These are phyloP conservation scores for Diaporthe humulicola DNA, from an alignment of 2,329 filamentous ascomycete genomes.

Conservation along the genomic window DNA sequence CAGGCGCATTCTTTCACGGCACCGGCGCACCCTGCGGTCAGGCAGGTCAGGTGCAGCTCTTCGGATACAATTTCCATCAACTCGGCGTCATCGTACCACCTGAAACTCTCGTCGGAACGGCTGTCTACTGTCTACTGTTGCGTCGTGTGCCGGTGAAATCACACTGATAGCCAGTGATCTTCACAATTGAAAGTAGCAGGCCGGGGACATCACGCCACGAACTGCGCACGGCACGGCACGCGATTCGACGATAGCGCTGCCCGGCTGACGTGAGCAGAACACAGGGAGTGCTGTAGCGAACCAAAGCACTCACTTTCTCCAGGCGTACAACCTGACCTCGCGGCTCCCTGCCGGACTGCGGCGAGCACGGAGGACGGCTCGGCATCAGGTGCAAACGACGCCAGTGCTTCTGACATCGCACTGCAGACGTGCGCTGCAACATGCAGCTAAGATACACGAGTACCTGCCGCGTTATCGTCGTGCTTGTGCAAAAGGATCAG, in stretches of 20 bases:
- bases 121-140: conserved; percentile 22
- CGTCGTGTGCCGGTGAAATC: background rate
- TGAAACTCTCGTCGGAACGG: conserved; percentile 24
- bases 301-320: background rate
- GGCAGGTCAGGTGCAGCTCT: background rate
- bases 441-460: conserved; percentile 35
- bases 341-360: conserved; percentile 4
- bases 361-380: conserved; percentile 30
- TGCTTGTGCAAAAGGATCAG: conserved; percentile 31
- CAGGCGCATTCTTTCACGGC: background rate
- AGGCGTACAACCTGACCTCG: conserved; percentile 24
- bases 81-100: conserved; percentile 7
- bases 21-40: background rate
- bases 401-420: conserved; percentile 38
- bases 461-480: conserved; percentile 27
- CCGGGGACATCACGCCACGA: conserved; percentile 15
- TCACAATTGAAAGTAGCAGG: background rate
- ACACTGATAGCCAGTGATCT: background rate
- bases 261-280: conserved; percentile 39
- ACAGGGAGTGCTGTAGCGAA: conserved; percentile 18
- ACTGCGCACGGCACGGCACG: conserved; percentile 36
- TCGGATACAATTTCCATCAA: conserved; percentile 13
- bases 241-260: conserved; percentile 29
- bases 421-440: conserved; percentile 29
- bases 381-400: conserved; percentile 18